A percentile compares a stretch with the other conserved stretches of the same genome.
phyloP scores from a whole-genome alignment of 225 moss, liverwort and hornwort species.

The Physcomitrellopsis africana region DNA sequence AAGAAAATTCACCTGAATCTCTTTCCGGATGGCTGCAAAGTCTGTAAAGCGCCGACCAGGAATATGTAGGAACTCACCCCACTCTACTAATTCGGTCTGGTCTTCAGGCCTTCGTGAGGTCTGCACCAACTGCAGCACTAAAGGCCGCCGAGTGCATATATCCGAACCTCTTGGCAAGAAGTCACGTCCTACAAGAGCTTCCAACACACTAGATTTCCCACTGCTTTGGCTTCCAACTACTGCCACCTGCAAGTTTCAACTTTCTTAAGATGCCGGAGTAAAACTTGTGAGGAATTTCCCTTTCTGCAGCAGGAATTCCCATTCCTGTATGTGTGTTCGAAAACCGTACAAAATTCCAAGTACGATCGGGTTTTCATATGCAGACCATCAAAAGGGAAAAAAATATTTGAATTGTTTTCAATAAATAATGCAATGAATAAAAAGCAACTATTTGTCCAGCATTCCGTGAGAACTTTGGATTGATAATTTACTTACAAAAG shows the following conservation, averaged over 20 bases:
- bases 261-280: slow-evolving; percentile 6
- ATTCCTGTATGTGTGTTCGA: too few species aligned
- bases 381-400: background rate
- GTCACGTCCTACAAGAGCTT: slow-evolving; percentile 98
- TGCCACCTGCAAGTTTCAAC: slow-evolving; percentile 66
- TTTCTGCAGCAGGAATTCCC: background rate
- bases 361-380: too few species aligned
- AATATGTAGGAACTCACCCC: slow-evolving; percentile 98
- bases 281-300: background rate
- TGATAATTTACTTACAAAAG: too few species aligned
- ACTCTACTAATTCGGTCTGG: slow-evolving; percentile 89
- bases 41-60: slow-evolving; percentile 97
- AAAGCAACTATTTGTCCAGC: too few species aligned
- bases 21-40: slow-evolving; percentile 89
- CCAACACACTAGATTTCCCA: slow-evolving; percentile 96
- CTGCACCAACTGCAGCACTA: slow-evolving; percentile 96
- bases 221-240: slow-evolving; percentile 99
- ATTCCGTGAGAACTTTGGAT: too few species aligned
- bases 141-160: slow-evolving; percentile 93
- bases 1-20: slow-evolving; percentile 69
- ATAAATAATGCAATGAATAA: too few species aligned
- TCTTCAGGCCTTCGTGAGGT: slow-evolving; percentile 90
- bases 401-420: too few species aligned
- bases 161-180: slow-evolving; percentile 96
- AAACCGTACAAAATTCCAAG: too few species aligned